A percentile compares a stretch with the other conserved stretches of the same genome.
Evolutionary conservation across 108 stramenopile genomes (phyloP).

Genomic region (Schizochytrium sp.): DNA sequence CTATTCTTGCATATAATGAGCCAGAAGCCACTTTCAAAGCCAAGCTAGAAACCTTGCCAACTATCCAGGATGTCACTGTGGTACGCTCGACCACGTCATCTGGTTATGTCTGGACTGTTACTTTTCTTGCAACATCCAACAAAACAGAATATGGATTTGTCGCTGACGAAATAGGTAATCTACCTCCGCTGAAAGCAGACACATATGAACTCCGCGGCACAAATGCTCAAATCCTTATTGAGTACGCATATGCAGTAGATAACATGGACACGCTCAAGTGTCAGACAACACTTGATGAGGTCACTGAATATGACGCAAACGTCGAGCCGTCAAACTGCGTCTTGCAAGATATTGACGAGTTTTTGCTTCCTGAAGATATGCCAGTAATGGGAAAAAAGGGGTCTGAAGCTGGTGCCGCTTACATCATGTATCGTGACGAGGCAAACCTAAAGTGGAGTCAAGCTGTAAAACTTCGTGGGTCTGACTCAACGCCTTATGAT

Average conservation of each 20-base stretch:
- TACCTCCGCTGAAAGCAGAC: constrained; percentile 45
- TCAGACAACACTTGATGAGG: neutral
- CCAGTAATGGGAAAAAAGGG: constrained; percentile 53
- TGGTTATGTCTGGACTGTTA: constrained; percentile 48
- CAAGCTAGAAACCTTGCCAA: constrained; percentile 38
- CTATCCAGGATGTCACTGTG: neutral
- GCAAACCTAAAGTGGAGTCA: neutral
- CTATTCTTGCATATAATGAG: neutral
- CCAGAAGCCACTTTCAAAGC: neutral
- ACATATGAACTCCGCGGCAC: constrained; percentile 27
- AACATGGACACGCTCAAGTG: constrained; percentile 58
- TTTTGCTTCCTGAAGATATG: constrained; percentile 6
- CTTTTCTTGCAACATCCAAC: neutral
- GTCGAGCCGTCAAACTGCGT: constrained; percentile 16
- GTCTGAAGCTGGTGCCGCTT: constrained; percentile 33
- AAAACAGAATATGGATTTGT: neutral
- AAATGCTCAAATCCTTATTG: neutral
- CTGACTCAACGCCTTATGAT: constrained; percentile 36
- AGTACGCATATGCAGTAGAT: constrained; percentile 43
- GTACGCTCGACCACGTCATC: neutral
- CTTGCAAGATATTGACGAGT: neutral
- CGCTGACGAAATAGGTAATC: constrained; percentile 20
- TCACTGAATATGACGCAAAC: constrained; percentile 1
- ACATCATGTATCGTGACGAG: neutral
- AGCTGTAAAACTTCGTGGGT: neutral